These are phyloP conservation scores for Anastatica hierochuntica DNA, from an alignment of 345 rosid species.

Conservation along the genomic window DNA sequence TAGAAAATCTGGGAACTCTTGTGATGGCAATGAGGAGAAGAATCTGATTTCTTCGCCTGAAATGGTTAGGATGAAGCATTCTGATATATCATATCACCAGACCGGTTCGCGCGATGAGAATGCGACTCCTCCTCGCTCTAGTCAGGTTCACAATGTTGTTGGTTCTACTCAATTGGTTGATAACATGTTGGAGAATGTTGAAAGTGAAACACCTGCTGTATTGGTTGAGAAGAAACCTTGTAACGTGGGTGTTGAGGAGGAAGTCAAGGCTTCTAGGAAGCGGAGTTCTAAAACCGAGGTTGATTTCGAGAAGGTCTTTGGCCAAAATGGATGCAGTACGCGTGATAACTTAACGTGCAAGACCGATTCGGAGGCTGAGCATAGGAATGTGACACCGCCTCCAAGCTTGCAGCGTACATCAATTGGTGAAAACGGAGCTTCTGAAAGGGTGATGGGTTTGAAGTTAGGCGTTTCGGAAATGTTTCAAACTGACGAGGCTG, in stretches of 20 bases:
- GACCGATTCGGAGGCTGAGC: conserved; percentile 22
- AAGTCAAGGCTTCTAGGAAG: conserved; percentile 20
- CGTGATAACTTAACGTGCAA: conserved; percentile 17
- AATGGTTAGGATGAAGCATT: conserved; percentile 40
- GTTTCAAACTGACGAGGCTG: conserved; percentile 30
- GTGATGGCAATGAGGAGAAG: conserved; percentile 14
- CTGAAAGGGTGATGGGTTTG: conserved; percentile 19
- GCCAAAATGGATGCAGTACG: conserved; percentile 19
- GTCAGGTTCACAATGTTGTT: conserved; percentile 30
- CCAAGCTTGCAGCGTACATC: conserved; percentile 18
- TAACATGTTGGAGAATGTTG: conserved; percentile 4
- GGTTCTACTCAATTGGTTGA: conserved; percentile 6
- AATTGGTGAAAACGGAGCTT: conserved; percentile 18
- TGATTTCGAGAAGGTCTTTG: conserved; percentile 3
- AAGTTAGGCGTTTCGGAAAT: conserved; percentile 27
- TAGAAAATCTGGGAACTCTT: conserved; percentile 19
- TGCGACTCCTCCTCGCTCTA: conserved; percentile 31
- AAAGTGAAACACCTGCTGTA: conserved; percentile 17
- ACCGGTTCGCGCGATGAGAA: conserved; percentile 29
- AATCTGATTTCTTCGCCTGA: conserved; percentile 30
- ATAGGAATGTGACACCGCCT: conserved; percentile 26
- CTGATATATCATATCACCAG: conserved; percentile 41
- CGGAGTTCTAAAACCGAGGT: conserved; percentile 21
- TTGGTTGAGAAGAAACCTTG: conserved; percentile 24
- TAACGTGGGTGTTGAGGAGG: conserved; percentile 19